Evolutionary conservation across 768 basidiomycete species (phyloP).

Genomic region (Pleurotus eryngii): DNA sequence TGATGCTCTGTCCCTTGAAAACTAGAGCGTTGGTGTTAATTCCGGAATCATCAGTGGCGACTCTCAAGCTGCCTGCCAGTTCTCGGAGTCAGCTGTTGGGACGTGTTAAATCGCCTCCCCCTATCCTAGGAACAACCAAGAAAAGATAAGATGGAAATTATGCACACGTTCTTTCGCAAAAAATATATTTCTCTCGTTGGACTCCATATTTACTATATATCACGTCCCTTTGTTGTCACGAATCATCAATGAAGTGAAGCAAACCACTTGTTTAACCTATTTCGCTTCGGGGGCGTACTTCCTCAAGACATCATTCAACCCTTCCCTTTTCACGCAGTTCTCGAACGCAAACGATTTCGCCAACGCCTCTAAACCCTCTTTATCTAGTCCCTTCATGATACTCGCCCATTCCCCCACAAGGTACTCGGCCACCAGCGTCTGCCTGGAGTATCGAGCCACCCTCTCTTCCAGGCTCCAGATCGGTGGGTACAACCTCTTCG

Average conservation of each 20-base stretch:
- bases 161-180: too few species aligned
- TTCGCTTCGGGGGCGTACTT: constrained; percentile 30
- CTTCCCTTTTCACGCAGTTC: constrained; percentile 65
- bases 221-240: too few species aligned
- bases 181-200: too few species aligned
- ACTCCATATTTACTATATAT: too few species aligned
- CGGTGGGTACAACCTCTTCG: constrained; percentile 56
- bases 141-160: too few species aligned
- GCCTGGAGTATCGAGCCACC: constrained; percentile 56
- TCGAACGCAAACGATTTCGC: constrained; percentile 75
- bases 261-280: background rate
- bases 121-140: too few species aligned
- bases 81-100: constrained; percentile 19
- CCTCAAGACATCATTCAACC: constrained; percentile 54
- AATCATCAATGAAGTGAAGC: too few species aligned
- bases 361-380: constrained; percentile 64
- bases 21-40: background rate
- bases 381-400: constrained; percentile 56
- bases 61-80: constrained; percentile 20
- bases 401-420: constrained; percentile 73
- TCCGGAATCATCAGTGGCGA: constrained; percentile 15
- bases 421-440: constrained; percentile 69
- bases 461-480: constrained; percentile 60
- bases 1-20: background rate
- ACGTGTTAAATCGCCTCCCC: constrained; percentile 12